Conservation (phyloP, 345 rosid genomes). For the Gossypium arboreum region DNA sequence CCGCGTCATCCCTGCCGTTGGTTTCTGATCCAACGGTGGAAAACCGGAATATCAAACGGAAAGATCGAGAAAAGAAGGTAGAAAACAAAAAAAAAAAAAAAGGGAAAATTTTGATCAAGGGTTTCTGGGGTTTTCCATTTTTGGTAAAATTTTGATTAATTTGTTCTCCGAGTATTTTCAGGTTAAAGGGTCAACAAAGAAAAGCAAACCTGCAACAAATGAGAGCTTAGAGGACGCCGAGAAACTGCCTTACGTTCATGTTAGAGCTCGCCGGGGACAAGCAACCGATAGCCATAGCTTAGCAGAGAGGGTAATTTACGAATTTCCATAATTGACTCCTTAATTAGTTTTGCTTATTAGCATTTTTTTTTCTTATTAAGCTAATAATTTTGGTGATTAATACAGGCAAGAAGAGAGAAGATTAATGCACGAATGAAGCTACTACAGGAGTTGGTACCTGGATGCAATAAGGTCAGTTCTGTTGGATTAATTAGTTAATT, state of each 20-base stretch:
- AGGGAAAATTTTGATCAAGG: not conserved
- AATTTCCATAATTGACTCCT: constrained; percentile 5
- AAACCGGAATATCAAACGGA: constrained; percentile 36
- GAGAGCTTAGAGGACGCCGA: constrained; percentile 46
- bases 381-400: constrained; percentile 8
- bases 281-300: constrained; percentile 82
- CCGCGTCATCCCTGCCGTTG: constrained; percentile 34
- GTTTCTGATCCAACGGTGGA: constrained; percentile 32
- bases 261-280: constrained; percentile 76
- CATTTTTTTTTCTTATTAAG: not conserved
- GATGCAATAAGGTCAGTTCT: constrained; percentile 71
- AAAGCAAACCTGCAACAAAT: constrained; percentile 33
- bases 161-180: constrained; percentile 4
- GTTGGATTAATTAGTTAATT: constrained; percentile 30
- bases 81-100: not conserved
- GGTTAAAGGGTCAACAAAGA: constrained; percentile 60
- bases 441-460: constrained; percentile 80
- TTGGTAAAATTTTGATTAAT: not conserved
- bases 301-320: constrained; percentile 61
- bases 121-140: not conserved
- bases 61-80: constrained; percentile 58
- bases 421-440: constrained; percentile 75
- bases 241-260: constrained; percentile 70
- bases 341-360: not conserved
- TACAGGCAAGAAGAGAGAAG: constrained; percentile 76